Percentiles rank a stretch among this genome's conserved stretches.
Evolutionary conservation across 1,284 basidiomycete species (phyloP).

Genomic region (Ustilago nuda): DNA sequence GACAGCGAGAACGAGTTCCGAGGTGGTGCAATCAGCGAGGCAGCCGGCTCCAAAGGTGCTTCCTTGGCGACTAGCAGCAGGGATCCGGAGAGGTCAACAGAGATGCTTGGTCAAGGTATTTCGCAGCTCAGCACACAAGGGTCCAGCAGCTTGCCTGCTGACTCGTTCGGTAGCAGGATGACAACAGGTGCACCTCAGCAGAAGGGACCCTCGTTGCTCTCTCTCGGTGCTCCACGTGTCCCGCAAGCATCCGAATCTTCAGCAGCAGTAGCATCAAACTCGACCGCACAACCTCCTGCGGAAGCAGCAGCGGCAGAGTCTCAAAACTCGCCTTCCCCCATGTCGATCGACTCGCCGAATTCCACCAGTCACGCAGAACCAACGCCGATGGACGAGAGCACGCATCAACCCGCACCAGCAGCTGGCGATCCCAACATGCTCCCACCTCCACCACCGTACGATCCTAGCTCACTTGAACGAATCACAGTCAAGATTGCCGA

Average conservation of each 20-base stretch:
- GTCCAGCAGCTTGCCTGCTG: slow-evolving; percentile 62
- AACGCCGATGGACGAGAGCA: slow-evolving; percentile 44
- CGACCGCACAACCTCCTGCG: slow-evolving; percentile 8
- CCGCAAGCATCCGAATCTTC: slow-evolving; percentile 25
- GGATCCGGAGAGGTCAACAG: slow-evolving; percentile 72
- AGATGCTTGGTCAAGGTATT: slow-evolving; percentile 73
- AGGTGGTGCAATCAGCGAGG: slow-evolving; percentile 53
- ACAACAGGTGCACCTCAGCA: slow-evolving; percentile 69
- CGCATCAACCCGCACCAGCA: slow-evolving; percentile 70
- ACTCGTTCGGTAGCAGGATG: slow-evolving; percentile 74
- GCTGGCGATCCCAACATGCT: slow-evolving; percentile 73
- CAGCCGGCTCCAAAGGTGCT: slow-evolving; percentile 48
- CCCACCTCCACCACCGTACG: slow-evolving; percentile 74
- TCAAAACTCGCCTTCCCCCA: slow-evolving; percentile 51
- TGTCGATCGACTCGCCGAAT: slow-evolving; percentile 50
- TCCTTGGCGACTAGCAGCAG: slow-evolving; percentile 45
- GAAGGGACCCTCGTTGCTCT: slow-evolving; percentile 81
- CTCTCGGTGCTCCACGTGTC: slow-evolving; percentile 72
- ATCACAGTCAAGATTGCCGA: slow-evolving; percentile 99
- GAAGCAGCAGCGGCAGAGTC: slow-evolving; percentile 59
- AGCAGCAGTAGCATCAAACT: slow-evolving; percentile 12
- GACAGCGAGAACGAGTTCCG: slow-evolving; percentile 53
- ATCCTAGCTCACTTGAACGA: slow-evolving; percentile 77
- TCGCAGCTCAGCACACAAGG: slow-evolving; percentile 77
- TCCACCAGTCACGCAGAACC: slow-evolving; percentile 24